Evolutionary conservation across 2,329 filamentous ascomycete species (phyloP), one percentile per base, ranked within the genome.

Genomic region (Fusarium agapanthi): DNA sequence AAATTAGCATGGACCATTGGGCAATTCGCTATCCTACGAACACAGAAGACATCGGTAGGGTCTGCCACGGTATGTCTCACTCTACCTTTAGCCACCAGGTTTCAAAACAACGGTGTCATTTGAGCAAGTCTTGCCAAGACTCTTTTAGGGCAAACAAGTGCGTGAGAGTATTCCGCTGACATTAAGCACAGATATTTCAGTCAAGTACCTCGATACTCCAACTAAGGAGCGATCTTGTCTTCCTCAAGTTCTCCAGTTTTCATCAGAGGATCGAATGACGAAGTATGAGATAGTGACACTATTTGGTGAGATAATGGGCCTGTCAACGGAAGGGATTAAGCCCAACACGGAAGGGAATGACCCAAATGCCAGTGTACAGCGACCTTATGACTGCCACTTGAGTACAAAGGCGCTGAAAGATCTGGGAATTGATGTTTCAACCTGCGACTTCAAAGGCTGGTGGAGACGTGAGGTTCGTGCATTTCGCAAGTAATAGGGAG

Each of bases 381-480:
- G 95, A 71, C 95, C 95, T 18, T 97, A 93, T 79, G 94, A 97
- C 82, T 95, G 93, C 76, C 94, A 97, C 81, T 84, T 98, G 50
- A 95, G 93, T 76, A 97, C 93, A 14, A 89, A 88, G 81, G 89
- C 86, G 43, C 83, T 97, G 72, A 89, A 89, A 80, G 89, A 93
- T 20, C 79, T 97, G 69, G 93, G 90, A 1, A 93, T 97, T 71
- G 88, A 93, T 77, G 89, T 95, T 62, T 85, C 88, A 50, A 94
- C 93, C 0, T 88, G 91, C 77, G 89, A 95, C 75, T 97, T 97
- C 80, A 85, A 85, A 50, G 90, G 86, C 22, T 97, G 95, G 95
- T 97, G 95, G 95, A 86, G 88, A 77, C 85, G 89, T 69, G 86
- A 91, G 76, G 84, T 89, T 57, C 84, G 85, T 69, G 89, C 89